A percentile compares a stretch with the other conserved stretches of the same genome.
Conservation (phyloP, 1,139 yeast genomes). For the Candida labiduridarum region DNA sequence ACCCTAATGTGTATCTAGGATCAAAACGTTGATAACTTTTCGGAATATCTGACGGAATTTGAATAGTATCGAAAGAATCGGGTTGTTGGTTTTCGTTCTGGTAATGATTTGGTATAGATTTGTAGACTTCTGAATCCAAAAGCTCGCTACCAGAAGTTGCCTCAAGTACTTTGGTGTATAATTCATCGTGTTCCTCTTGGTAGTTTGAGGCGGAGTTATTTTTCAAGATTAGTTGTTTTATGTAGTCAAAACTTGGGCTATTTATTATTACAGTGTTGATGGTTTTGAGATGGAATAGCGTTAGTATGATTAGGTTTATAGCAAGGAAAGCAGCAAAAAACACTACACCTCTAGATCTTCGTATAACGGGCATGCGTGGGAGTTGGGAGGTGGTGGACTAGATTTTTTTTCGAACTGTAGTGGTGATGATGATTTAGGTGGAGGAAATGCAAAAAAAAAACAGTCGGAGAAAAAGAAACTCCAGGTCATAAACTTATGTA, state of each 20-base stretch:
- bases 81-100: background rate
- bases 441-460: background rate
- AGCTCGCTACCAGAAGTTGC: background rate
- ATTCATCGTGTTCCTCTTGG: background rate
- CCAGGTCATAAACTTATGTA: no score
- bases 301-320: conserved; percentile 21
- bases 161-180: conserved; percentile 4
- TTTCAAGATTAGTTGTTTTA: conserved; percentile 4
- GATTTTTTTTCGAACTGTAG: no score
- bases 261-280: conserved; percentile 11
- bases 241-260: conserved; percentile 8
- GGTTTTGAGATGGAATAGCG: conserved; percentile 12
- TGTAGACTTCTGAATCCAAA: background rate
- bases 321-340: conserved; percentile 18
- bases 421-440: no score
- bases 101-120: no score
- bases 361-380: conserved; percentile 10
- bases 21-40: conserved; percentile 26
- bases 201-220: background rate
- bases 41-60: conserved; percentile 14
- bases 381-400: no score
- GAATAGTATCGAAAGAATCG: conserved; percentile 7
- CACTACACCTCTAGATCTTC: conserved; percentile 23
- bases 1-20: conserved; percentile 36
- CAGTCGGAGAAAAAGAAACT: no score